Conservation (phyloP, 1,139 yeast genomes). For the Blastobotrys aristatus region DNA sequence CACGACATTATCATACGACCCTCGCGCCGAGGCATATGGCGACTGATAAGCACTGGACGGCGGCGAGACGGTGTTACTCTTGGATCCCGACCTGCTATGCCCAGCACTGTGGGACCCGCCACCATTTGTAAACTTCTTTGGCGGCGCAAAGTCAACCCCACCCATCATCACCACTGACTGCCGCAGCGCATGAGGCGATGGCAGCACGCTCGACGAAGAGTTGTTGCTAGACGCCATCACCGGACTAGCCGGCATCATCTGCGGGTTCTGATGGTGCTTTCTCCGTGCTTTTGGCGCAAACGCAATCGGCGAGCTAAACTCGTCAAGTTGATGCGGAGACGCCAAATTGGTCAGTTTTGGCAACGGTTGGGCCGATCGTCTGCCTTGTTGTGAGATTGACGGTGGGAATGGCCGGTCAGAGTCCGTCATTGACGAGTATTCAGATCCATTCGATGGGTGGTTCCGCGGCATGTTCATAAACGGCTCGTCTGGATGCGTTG, state of each 20-base stretch:
- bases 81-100: not conserved
- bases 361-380: constrained; percentile 20
- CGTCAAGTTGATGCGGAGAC: constrained; percentile 33
- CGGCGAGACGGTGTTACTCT: not conserved
- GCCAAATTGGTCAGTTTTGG: constrained; percentile 29
- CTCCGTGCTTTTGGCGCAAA: constrained; percentile 30
- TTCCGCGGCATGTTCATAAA: constrained; percentile 9
- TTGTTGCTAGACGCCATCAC: constrained; percentile 5
- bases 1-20: not conserved
- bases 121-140: constrained; percentile 22
- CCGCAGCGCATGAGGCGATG: constrained; percentile 32
- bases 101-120: too few species aligned
- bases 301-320: constrained; percentile 26
- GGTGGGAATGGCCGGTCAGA: constrained; percentile 16
- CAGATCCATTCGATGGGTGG: constrained; percentile 13
- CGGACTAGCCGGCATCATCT: not conserved
- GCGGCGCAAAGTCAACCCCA: constrained; percentile 33
- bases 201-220: constrained; percentile 22
- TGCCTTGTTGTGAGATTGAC: constrained; percentile 15
- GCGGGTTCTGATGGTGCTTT: constrained; percentile 3
- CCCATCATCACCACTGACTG: constrained; percentile 29
- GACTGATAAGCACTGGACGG: constrained; percentile 3
- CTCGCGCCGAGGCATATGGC: constrained; percentile 5
- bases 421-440: constrained; percentile 7
- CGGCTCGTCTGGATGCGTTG: constrained; percentile 14